Conservation (phyloP, 2,329 filamentous ascomycete genomes). For the Aureobasidium sp. region DNA sequence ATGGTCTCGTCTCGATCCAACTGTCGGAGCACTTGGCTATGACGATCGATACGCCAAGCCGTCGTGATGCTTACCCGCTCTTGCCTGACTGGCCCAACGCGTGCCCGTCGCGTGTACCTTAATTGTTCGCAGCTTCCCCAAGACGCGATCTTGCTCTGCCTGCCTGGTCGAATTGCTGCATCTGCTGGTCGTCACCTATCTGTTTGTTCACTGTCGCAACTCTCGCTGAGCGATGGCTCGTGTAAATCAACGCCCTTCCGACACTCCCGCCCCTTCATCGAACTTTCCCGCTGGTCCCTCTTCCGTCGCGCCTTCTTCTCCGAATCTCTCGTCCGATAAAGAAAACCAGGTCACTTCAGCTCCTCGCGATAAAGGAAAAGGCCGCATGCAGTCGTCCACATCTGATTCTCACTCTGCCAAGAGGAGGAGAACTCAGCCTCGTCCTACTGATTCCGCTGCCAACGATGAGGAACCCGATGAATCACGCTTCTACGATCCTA, state of each 20-base stretch:
- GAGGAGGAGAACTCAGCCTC: conserved; percentile 19
- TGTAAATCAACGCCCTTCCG: not conserved
- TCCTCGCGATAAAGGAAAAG: conserved; percentile 36
- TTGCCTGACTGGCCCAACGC: not conserved
- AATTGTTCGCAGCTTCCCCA: not conserved
- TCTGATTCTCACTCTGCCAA: conserved; percentile 24
- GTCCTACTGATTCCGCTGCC: conserved; percentile 18
- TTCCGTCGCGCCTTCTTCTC: not conserved
- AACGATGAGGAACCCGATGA: conserved; percentile 26
- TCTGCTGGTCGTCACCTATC: not conserved
- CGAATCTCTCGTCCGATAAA: conserved; percentile 31
- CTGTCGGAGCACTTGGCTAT: not conserved
- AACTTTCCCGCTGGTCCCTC: not conserved
- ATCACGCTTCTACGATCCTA: conserved; percentile 61
- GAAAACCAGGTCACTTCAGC: conserved; percentile 32
- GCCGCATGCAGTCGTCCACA: conserved; percentile 34
- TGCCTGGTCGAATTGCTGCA: not conserved
- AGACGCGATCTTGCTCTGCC: not conserved
- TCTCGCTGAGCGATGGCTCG: conserved; percentile 4
- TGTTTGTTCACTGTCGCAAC: not conserved
- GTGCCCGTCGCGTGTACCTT: not conserved
- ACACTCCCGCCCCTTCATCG: not conserved
- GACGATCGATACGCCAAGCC: conserved; percentile 1
- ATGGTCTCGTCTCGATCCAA: not conserved
- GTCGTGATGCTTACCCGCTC: not conserved